Evolutionary conservation across 176 grass and related monocot genomes (phyloP).

Genomic region (Avena atlantica): DNA sequence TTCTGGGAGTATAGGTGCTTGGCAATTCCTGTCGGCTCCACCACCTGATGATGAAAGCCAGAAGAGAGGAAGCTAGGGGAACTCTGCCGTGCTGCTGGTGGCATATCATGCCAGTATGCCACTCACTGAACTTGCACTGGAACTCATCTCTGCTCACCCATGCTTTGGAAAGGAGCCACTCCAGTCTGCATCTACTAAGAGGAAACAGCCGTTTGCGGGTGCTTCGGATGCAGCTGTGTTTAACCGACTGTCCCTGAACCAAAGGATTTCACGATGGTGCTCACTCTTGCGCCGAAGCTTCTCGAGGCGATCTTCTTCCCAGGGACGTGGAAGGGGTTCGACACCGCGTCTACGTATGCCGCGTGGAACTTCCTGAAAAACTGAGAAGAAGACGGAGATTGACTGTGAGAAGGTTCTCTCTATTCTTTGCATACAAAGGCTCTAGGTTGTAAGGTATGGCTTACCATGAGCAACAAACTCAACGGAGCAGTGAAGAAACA

Average conservation of each 20-base stretch:
- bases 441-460: not conserved
- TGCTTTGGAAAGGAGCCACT: not conserved
- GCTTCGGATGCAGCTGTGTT: not conserved
- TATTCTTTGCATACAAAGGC: not conserved
- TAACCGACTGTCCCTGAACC: slow-evolving; percentile 57
- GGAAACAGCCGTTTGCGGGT: not conserved
- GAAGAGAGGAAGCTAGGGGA: not conserved
- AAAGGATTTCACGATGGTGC: slow-evolving; percentile 84
- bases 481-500: not conserved
- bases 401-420: not conserved
- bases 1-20: not conserved
- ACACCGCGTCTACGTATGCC: slow-evolving; percentile 85
- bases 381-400: slow-evolving; percentile 45
- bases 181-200: slow-evolving; percentile 34
- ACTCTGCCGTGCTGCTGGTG: not conserved
- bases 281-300: slow-evolving; percentile 83
- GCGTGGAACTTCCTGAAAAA: slow-evolving; percentile 99
- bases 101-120: not conserved
- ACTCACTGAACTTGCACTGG: slow-evolving; percentile 17
- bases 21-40: slow-evolving; percentile 8
- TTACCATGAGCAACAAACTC: not conserved
- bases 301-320: slow-evolving; percentile 97
- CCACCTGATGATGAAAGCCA: not conserved
- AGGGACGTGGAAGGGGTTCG: slow-evolving; percentile 94
- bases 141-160: not conserved